Percentiles rank a stretch among this genome's conserved stretches.
These are phyloP conservation scores for Metarhizium robertsii DNA, from an alignment of 2,329 filamentous ascomycete species.

Conservation along the genomic window DNA sequence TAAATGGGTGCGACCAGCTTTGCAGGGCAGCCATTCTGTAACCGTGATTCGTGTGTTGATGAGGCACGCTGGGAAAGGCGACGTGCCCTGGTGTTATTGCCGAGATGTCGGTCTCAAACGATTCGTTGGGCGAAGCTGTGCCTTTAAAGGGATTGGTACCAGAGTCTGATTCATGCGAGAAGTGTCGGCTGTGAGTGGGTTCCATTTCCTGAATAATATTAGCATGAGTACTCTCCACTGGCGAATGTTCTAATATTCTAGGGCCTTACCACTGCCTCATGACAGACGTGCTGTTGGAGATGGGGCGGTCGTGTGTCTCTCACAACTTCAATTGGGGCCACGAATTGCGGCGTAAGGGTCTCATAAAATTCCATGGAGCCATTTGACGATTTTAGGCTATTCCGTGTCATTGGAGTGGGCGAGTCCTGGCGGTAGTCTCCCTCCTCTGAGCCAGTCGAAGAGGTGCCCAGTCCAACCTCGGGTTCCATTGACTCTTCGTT, in stretches of 20 bases:
- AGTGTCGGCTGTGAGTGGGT: background rate
- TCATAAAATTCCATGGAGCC: background rate
- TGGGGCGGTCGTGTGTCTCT: background rate
- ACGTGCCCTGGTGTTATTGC: background rate
- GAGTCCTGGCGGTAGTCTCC: conserved; percentile 1
- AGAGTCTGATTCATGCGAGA: background rate
- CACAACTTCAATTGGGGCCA: background rate
- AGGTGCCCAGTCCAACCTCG: background rate
- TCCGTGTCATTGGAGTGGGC: conserved; percentile 7
- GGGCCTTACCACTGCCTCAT: conserved; percentile 1
- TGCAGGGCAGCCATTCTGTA: background rate
- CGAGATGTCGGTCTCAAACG: background rate
- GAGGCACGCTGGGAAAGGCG: background rate
- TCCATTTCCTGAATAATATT: background rate
- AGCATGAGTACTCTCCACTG: background rate
- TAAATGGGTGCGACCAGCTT: background rate
- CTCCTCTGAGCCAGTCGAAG: conserved; percentile 5
- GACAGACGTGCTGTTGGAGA: background rate
- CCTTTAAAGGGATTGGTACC: background rate
- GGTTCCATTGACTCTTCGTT: conserved; percentile 5
- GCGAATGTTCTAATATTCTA: background rate
- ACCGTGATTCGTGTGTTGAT: background rate
- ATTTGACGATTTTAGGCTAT: background rate
- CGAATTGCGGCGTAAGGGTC: background rate
- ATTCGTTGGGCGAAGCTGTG: background rate